phyloP scores from a whole-genome alignment of 73 alveolate genomes.

The Paramecium sonneborni region DNA sequence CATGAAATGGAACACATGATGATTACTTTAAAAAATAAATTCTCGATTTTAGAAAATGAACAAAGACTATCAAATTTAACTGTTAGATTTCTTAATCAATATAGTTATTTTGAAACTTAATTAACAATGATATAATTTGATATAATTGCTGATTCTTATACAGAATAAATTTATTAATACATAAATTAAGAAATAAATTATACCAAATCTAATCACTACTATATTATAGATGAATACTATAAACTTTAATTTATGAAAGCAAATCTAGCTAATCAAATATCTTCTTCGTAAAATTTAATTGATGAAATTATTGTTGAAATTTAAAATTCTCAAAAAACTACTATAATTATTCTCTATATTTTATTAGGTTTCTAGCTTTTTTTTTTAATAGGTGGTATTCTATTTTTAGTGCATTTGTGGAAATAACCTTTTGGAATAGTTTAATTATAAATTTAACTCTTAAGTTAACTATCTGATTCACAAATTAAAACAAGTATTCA shows the following conservation, averaged over 20 bases:
- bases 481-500: neutral
- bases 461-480: neutral
- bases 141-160: neutral
- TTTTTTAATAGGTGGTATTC: neutral
- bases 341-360: neutral
- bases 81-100: neutral
- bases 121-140: neutral
- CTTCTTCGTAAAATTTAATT: neutral
- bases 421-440: neutral
- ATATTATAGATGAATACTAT: neutral
- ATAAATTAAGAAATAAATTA: neutral
- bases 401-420: neutral
- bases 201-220: neutral
- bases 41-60: neutral
- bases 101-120: neutral
- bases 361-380: neutral
- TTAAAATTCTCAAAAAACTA: neutral
- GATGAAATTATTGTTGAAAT: neutral
- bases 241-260: neutral
- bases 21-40: neutral
- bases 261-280: neutral
- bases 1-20: neutral
- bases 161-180: neutral
- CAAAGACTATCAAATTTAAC: neutral
- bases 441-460: neutral